Conservation (phyloP, 2,329 filamentous ascomycete species). For the Periconia digitata region DNA sequence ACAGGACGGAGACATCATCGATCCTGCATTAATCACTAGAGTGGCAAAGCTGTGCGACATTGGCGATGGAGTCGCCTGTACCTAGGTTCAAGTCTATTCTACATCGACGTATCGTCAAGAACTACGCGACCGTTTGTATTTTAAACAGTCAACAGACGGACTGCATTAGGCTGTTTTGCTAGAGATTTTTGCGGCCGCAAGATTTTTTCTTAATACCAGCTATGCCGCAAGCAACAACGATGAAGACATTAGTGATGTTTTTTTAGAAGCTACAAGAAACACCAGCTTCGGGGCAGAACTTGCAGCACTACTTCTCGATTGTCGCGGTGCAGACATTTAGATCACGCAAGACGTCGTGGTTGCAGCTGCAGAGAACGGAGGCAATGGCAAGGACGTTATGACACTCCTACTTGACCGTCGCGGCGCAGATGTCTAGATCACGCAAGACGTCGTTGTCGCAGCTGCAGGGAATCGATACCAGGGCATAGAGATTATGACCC, state of each 20-base stretch:
- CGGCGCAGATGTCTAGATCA: conserved; percentile 5
- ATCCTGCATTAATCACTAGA: background rate
- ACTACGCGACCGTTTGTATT: no score
- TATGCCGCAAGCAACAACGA: no score
- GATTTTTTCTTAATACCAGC: background rate
- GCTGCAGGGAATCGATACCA: background rate
- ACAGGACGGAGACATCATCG: no score
- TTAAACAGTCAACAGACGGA: no score
- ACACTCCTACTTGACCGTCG: background rate
- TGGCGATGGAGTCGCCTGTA: background rate
- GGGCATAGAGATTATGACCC: conserved; percentile 5
- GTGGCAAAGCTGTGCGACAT: conserved; percentile 1
- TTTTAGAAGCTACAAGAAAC: no score
- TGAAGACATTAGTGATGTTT: background rate
- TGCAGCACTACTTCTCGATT: background rate
- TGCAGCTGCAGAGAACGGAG: background rate
- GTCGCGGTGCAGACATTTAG: background rate
- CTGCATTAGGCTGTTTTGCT: background rate
- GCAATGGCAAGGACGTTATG: background rate
- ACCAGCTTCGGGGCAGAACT: no score
- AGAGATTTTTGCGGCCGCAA: background rate
- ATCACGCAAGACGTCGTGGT: background rate
- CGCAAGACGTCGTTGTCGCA: conserved; percentile 8
- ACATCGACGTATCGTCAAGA: no score
- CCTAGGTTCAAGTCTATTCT: background rate